A percentile compares a stretch with the other conserved stretches of the same genome.
phyloP scores from a whole-genome alignment of 1,139 yeast species.

The Ogataea hybrid region DNA sequence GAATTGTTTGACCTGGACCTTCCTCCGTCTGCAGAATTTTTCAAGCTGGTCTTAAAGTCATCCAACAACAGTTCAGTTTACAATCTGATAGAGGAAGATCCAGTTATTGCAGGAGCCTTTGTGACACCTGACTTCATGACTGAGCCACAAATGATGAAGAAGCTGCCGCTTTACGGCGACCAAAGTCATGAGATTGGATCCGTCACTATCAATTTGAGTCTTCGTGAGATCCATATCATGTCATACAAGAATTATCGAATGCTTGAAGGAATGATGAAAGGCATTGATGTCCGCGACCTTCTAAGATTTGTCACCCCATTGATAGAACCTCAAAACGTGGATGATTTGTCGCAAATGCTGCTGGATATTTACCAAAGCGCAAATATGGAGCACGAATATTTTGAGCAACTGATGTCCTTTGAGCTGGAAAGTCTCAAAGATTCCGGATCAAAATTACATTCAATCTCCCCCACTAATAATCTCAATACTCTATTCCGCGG shows the following conservation, averaged over 20 bases:
- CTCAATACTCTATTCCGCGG: constrained; percentile 83
- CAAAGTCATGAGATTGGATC: constrained; percentile 48
- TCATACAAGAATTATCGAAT: constrained; percentile 57
- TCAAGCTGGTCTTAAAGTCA: constrained; percentile 51
- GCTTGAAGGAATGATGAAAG: constrained; percentile 56
- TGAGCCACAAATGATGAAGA: constrained; percentile 27
- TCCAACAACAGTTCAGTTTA: constrained; percentile 23
- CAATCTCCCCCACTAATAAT: constrained; percentile 34
- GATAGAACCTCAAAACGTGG: constrained; percentile 45
- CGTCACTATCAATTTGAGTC: constrained; percentile 51
- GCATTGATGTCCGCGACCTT: constrained; percentile 50
- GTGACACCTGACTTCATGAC: constrained; percentile 53
- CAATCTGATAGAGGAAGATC: constrained; percentile 26
- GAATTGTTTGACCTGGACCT: constrained; percentile 60
- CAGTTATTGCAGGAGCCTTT: constrained; percentile 49
- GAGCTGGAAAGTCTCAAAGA: constrained; percentile 53
- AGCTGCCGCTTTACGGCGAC: constrained; percentile 28
- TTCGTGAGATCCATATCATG: constrained; percentile 58
- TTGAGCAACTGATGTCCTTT: constrained; percentile 60
- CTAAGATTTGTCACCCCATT: constrained; percentile 43
- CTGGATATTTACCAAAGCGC: constrained; percentile 66
- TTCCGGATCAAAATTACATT: constrained; percentile 16
- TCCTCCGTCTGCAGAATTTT: constrained; percentile 51
- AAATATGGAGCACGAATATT: constrained; percentile 66
- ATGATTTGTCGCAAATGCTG: constrained; percentile 50